Evolutionary conservation across 1,284 basidiomycete genomes (phyloP).

Genomic region (Fistulina hepatica): DNA sequence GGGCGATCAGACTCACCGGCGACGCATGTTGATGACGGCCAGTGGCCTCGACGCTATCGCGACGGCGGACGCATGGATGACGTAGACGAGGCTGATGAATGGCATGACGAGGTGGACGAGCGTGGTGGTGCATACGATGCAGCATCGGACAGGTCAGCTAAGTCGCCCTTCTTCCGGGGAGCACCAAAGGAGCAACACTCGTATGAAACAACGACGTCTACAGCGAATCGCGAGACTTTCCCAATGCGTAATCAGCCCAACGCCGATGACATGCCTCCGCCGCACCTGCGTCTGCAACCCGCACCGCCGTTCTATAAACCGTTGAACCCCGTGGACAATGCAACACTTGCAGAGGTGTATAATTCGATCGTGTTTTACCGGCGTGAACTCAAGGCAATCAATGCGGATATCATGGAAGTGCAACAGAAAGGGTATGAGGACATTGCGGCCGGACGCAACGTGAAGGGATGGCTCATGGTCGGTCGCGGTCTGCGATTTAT

Average conservation of each 20-base stretch:
- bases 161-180: slow-evolving; percentile 9
- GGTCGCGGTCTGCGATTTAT: slow-evolving; percentile 56
- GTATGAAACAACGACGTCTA: slow-evolving; percentile 11
- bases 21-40: slow-evolving; percentile 26
- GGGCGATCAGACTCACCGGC: no score
- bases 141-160: slow-evolving; percentile 22
- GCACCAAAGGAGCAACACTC: not conserved
- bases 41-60: slow-evolving; percentile 40
- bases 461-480: slow-evolving; percentile 70
- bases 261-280: slow-evolving; percentile 36
- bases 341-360: slow-evolving; percentile 54
- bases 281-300: slow-evolving; percentile 58
- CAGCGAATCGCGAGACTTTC: slow-evolving; percentile 50
- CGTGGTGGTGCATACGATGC: slow-evolving; percentile 46
- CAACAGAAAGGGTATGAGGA: slow-evolving; percentile 57
- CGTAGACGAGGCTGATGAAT: slow-evolving; percentile 26
- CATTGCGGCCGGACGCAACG: slow-evolving; percentile 54
- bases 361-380: slow-evolving; percentile 58
- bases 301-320: slow-evolving; percentile 62
- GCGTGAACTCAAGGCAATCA: slow-evolving; percentile 58
- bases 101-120: slow-evolving; percentile 20
- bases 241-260: slow-evolving; percentile 36
- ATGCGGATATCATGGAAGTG: slow-evolving; percentile 51
- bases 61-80: slow-evolving; percentile 38
- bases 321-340: slow-evolving; percentile 53